These are phyloP conservation scores for Pouteria glomerata DNA, from an alignment of 148 eudicot species.

Conservation along the genomic window DNA sequence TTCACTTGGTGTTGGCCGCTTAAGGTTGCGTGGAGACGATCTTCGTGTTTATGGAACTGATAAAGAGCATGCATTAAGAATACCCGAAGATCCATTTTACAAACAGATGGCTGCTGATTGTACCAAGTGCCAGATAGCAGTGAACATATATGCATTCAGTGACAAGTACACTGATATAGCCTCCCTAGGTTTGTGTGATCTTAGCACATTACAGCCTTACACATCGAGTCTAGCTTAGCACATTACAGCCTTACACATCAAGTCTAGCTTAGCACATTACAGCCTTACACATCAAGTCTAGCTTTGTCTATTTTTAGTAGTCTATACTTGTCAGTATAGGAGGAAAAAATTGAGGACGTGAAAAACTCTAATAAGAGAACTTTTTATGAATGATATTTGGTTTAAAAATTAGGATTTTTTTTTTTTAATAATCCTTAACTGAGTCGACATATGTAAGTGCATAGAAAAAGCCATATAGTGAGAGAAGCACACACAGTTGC, in stretches of 20 bases:
- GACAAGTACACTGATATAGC: constrained; percentile 97
- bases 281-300: too few species aligned
- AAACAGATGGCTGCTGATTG: constrained; percentile 99
- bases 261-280: constrained; percentile 7
- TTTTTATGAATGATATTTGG: too few species aligned
- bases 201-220: not conserved
- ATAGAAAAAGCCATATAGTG: too few species aligned
- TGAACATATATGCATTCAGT: constrained; percentile 88
- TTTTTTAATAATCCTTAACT: too few species aligned
- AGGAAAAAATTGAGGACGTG: too few species aligned
- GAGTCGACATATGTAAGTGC: too few species aligned
- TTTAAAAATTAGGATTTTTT: too few species aligned
- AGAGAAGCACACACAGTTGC: too few species aligned
- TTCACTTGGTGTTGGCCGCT: constrained; percentile 84
- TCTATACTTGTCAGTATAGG: too few species aligned
- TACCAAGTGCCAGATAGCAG: constrained; percentile 87
- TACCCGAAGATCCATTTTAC: constrained; percentile 94
- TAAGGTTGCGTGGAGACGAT: constrained; percentile 92
- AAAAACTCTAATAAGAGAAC: too few species aligned
- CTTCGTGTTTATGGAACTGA: constrained; percentile 83
- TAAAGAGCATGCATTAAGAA: constrained; percentile 76
- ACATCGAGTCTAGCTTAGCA: too few species aligned
- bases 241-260: not conserved
- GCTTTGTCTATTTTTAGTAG: too few species aligned
- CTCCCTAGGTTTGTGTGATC: constrained; percentile 59